Evolutionary conservation across 176 grass and related monocot genomes (phyloP), one percentile per base, ranked within the genome.

Genomic region (Thinopyrum elongatum): DNA sequence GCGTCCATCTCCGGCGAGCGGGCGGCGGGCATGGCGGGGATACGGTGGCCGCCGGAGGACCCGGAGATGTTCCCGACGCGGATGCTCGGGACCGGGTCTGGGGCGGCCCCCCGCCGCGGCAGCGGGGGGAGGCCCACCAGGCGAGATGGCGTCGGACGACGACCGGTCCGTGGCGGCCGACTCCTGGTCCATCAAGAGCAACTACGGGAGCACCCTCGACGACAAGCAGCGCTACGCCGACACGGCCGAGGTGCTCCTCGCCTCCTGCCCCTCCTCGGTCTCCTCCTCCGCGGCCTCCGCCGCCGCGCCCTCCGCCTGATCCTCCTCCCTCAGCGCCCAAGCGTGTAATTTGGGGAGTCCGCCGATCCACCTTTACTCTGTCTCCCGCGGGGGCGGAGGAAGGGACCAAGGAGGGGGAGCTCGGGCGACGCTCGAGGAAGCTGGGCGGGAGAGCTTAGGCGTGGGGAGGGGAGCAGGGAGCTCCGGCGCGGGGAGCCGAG

Each of bases 181-280:
- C 85, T 98, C 95, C 25, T 98, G 95, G 95, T 98, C 95, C 60
- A 93, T 98, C 83, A 98, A 92, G 93, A 98, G 95, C 84, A 93
- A 98, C 78, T 98, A 98, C 84, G 93, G 95, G 1, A 98, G 92
- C 85, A 94, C 94, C 69, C 86, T 99, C 71, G 97, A 99, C 85
- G 97, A 99, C 84, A 94, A 99, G 8, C 97, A 99, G 86, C 92
- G 94, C 39, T 95, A 99, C 82, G 90, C 90, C n/a, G 92, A 99
- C 73, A 91, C 97, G 34, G 86, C 87, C 22, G 97, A 89, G 27
- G 88, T 91, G 46, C 86, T 88, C 83, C 90, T 92, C 74, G 83
- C 91, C 86, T 87, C 95, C 30, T 65, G 82, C 46, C 38, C 89
- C 8, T 87, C 87, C 30, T 87, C 38, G 22, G 89, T 81, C 92